phyloP scores from a whole-genome alignment of 768 basidiomycete species.

The Suillus variegatus region DNA sequence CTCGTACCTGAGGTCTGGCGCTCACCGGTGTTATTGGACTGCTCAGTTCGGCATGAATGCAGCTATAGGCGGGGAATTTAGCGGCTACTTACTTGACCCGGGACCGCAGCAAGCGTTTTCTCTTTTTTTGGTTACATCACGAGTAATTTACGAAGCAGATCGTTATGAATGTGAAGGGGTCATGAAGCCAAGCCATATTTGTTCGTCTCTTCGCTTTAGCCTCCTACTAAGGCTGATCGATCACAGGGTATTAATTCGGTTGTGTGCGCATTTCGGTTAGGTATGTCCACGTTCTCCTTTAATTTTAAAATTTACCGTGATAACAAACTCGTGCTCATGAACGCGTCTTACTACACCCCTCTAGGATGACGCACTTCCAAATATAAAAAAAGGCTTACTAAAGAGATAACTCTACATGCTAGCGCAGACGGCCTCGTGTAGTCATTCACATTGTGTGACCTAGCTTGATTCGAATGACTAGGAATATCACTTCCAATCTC shows the following conservation, averaged over 20 bases:
- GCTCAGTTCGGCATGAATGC: neutral
- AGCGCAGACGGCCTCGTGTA: neutral
- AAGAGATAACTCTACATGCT: neutral
- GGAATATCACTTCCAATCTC: neutral
- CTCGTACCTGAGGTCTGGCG: neutral
- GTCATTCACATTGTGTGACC: neutral
- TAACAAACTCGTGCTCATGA: neutral
- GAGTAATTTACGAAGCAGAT: neutral
- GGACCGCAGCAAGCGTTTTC: neutral
- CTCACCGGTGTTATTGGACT: neutral
- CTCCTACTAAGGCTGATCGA: too few species aligned
- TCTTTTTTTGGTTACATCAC: too few species aligned
- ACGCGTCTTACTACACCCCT: neutral
- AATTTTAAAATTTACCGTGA: neutral
- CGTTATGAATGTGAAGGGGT: neutral
- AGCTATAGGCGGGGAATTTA: neutral
- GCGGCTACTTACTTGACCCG: neutral
- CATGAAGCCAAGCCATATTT: neutral
- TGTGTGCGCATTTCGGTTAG: neutral
- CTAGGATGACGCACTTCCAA: neutral
- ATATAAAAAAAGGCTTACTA: neutral
- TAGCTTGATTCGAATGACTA: neutral
- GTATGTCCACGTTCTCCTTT: neutral
- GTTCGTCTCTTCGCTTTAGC: too few species aligned
- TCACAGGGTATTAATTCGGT: neutral